phyloP scores from a whole-genome alignment of 768 basidiomycete species.

The Podaxis sp. region DNA sequence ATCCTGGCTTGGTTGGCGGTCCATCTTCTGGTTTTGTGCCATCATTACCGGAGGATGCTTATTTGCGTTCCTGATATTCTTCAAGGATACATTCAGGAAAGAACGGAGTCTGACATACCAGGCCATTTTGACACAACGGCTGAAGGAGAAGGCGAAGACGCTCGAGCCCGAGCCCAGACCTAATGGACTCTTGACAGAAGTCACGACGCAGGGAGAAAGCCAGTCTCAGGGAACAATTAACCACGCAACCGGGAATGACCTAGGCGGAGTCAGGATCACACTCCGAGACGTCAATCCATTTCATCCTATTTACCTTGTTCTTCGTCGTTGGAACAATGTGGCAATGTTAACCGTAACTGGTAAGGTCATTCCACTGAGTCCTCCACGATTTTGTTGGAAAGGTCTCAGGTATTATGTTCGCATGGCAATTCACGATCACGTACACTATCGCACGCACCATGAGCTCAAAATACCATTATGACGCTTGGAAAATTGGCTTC shows the following conservation, averaged over 20 bases:
- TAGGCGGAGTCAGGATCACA: constrained; percentile 39
- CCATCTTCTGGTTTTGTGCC: constrained; percentile 74
- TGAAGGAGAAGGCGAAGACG: constrained; percentile 19
- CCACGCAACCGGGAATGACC: not conserved
- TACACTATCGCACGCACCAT: constrained; percentile 73
- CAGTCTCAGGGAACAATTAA: not conserved
- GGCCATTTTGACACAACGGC: constrained; percentile 41
- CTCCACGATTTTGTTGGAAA: not conserved
- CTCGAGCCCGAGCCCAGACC: not conserved
- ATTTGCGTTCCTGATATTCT: constrained; percentile 53
- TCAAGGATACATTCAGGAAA: constrained; percentile 75
- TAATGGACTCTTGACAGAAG: not conserved
- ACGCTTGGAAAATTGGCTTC: constrained; percentile 63
- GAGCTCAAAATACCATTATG: constrained; percentile 55
- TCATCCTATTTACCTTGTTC: constrained; percentile 48
- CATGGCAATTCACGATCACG: constrained; percentile 45
- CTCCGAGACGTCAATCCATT: constrained; percentile 71
- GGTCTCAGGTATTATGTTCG: not conserved
- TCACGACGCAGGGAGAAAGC: not conserved
- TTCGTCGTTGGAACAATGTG: constrained; percentile 65
- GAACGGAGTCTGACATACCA: constrained; percentile 80
- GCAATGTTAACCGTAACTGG: constrained; percentile 63
- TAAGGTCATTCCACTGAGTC: not conserved
- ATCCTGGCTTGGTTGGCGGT: constrained; percentile 65
- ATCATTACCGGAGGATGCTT: constrained; percentile 52